Percentiles rank a stretch among this genome's conserved stretches.
Conservation (phyloP, 2,329 filamentous ascomycete genomes). For the Peltaster fructicola region DNA sequence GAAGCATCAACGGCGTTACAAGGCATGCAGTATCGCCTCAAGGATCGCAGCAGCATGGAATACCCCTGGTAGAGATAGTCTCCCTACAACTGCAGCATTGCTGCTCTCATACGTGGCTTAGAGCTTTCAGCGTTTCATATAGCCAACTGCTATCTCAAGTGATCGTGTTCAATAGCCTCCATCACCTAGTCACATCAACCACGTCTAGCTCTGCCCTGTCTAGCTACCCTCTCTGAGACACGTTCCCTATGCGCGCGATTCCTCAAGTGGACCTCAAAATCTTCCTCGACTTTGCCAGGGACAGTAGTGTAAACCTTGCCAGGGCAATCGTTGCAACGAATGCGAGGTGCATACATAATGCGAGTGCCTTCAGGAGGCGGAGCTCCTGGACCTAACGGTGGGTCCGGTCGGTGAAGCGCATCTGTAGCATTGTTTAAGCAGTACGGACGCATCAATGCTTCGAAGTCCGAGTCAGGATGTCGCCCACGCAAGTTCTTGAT, state of each 20-base stretch:
- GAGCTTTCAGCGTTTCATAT: too few relatives aligned
- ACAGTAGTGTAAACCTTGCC: constrained; percentile 88
- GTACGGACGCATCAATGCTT: constrained; percentile 79
- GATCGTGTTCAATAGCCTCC: too few relatives aligned
- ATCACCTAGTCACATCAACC: constrained; percentile 1
- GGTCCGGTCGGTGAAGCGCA: constrained; percentile 15
- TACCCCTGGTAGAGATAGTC: too few relatives aligned
- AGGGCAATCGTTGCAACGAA: constrained; percentile 80
- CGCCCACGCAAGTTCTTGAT: constrained; percentile 50
- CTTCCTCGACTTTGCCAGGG: constrained; percentile 65
- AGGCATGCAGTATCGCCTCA: too few relatives aligned
- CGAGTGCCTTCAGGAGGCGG: constrained; percentile 46
- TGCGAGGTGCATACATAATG: constrained; percentile 73
- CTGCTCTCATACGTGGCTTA: constrained; percentile 3
- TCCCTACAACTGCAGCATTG: constrained; percentile 1
- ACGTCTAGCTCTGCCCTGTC: constrained; percentile 2
- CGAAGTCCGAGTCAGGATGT: constrained; percentile 71
- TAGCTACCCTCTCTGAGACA: constrained; percentile 9
- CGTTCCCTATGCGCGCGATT: constrained; percentile 49
- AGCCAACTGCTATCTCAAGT: too few relatives aligned
- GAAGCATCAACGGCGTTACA: too few relatives aligned
- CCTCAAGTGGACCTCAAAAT: constrained; percentile 84
- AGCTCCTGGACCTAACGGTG: constrained; percentile 22
- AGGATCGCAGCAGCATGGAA: too few relatives aligned
- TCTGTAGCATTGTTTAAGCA: constrained; percentile 59